These are phyloP conservation scores for Breynia disticha DNA, from an alignment of 441 rosid genomes.

Conservation along the genomic window DNA sequence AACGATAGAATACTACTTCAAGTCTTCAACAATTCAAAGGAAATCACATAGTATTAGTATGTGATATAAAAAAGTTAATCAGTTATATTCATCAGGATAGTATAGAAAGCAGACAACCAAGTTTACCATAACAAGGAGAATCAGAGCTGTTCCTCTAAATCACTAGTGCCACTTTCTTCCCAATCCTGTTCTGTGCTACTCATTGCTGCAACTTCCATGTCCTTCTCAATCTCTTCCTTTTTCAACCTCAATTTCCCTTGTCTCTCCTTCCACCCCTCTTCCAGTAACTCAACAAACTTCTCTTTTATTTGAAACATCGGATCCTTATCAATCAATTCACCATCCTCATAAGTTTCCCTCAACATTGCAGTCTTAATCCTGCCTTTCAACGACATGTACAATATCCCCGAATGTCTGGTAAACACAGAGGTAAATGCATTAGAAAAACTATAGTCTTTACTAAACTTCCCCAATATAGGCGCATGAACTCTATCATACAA, in stretches of 20 bases:
- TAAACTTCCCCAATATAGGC: constrained; percentile 72
- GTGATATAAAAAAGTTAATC: neutral
- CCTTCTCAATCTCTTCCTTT: constrained; percentile 35
- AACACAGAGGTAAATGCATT: constrained; percentile 66
- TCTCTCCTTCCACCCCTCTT: constrained; percentile 60
- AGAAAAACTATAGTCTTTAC: constrained; percentile 62
- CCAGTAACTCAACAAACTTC: constrained; percentile 44
- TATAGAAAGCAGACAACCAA: neutral
- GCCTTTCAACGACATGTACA: constrained; percentile 78
- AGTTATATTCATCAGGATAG: neutral
- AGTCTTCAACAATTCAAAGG: neutral
- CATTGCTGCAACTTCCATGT: constrained; percentile 30
- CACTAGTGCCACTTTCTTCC: constrained; percentile 11
- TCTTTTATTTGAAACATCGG: constrained; percentile 63
- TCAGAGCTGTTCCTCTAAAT: constrained; percentile 18
- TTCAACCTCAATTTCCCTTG: constrained; percentile 28
- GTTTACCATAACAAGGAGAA: neutral
- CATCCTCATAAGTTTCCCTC: constrained; percentile 60
- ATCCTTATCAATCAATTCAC: constrained; percentile 53
- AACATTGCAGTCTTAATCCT: constrained; percentile 70
- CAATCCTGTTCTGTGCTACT: constrained; percentile 15
- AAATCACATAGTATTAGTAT: no score
- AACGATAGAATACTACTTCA: neutral
- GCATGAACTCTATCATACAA: constrained; percentile 64
- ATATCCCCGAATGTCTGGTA: constrained; percentile 84